Evolutionary conservation across 164 flowering plant species (phyloP).

Genomic region (Buxus sempervirens): DNA sequence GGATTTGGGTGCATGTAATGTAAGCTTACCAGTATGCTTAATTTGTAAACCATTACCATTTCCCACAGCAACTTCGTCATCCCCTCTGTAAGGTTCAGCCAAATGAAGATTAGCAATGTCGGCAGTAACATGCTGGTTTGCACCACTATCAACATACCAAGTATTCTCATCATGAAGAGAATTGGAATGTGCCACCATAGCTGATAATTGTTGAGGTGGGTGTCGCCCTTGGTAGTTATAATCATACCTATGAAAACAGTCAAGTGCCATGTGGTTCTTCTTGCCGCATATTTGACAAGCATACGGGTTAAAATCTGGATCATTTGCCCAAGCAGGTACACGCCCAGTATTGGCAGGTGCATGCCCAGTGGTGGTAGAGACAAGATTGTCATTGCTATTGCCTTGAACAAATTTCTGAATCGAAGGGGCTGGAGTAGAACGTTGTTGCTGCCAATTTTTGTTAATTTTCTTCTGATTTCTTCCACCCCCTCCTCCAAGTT

Average conservation of each 20-base stretch:
- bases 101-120: slow-evolving; percentile 3
- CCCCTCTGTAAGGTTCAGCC: slow-evolving; percentile 2
- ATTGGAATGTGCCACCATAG: background rate
- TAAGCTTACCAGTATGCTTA: background rate
- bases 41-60: slow-evolving; percentile 10
- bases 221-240: background rate
- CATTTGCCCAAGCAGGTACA: slow-evolving; percentile 2
- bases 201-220: slow-evolving; percentile 3
- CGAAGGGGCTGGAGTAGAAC: background rate
- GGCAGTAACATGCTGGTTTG: slow-evolving; percentile 1
- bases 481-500: background rate
- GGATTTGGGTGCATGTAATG: background rate
- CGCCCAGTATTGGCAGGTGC: background rate
- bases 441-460: slow-evolving; percentile 1
- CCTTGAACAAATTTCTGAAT: background rate
- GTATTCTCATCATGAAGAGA: slow-evolving; percentile 4
- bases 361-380: background rate
- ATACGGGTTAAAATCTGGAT: background rate
- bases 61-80: slow-evolving; percentile 1
- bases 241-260: background rate
- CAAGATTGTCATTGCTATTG: background rate
- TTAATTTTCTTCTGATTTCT: slow-evolving; percentile 3
- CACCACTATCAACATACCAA: too few relatives aligned
- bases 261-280: slow-evolving; percentile 2
- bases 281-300: slow-evolving; percentile 5